Conservation (phyloP, 352 stramenopile species). For the Globisporangium paroecandrum region DNA sequence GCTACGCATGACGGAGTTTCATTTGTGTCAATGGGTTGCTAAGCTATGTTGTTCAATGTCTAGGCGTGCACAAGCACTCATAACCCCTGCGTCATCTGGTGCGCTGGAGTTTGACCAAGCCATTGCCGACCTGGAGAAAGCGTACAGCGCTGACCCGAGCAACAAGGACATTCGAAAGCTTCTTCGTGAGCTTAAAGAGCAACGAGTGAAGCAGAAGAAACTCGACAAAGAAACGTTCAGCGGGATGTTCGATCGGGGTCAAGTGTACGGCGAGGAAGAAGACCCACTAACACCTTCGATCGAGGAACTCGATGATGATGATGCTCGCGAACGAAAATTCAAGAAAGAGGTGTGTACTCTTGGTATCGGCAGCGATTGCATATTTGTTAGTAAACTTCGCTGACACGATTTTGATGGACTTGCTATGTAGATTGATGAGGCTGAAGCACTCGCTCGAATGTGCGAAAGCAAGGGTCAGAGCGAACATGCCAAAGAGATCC, state of each 20-base stretch:
- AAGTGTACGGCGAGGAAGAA: constrained; percentile 42
- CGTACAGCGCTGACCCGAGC: constrained; percentile 48
- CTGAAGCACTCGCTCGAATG: constrained; percentile 57
- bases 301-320: constrained; percentile 23
- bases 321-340: constrained; percentile 44
- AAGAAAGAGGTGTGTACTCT: constrained; percentile 37
- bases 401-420: not conserved
- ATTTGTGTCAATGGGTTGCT: not conserved
- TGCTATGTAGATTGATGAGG: constrained; percentile 48
- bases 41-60: not conserved
- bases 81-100: constrained; percentile 69
- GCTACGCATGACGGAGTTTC: not conserved
- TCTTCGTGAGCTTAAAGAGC: constrained; percentile 64
- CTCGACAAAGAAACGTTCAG: constrained; percentile 77
- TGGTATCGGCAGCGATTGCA: not conserved
- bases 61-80: constrained; percentile 68
- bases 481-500: constrained; percentile 60
- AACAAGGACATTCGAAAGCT: constrained; percentile 67
- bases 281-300: constrained; percentile 3
- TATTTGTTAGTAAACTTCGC: not conserved
- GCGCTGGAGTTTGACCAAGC: constrained; percentile 76
- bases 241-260: constrained; percentile 76
- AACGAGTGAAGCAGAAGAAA: constrained; percentile 55
- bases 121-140: constrained; percentile 68
- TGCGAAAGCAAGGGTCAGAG: constrained; percentile 65